Conservation (phyloP, 441 rosid species). For the Adansonia grandidieri region DNA sequence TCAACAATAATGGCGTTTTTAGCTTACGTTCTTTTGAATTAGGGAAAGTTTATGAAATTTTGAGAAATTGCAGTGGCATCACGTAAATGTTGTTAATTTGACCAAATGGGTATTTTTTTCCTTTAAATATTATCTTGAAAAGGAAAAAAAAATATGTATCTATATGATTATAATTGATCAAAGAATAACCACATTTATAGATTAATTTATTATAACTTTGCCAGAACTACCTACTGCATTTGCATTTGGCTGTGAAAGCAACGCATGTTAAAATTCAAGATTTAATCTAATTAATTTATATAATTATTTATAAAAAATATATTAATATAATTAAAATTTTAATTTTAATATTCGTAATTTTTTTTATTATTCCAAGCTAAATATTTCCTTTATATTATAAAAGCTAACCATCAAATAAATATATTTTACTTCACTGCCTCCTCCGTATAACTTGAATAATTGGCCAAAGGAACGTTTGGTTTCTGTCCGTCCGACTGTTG, state of each 20-base stretch:
- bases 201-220: not conserved
- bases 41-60: not conserved
- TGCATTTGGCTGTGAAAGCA: not conserved
- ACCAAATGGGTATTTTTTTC: not conserved
- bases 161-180: not conserved
- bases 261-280: not conserved
- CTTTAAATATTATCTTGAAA: not conserved
- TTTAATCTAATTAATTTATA: not conserved
- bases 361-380: too few relatives aligned
- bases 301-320: not conserved
- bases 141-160: not conserved
- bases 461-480: not conserved
- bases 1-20: not conserved
- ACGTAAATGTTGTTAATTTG: not conserved
- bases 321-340: too few relatives aligned
- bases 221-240: not conserved
- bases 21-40: not conserved
- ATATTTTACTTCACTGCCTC: not conserved
- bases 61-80: not conserved
- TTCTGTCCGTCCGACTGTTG: not conserved
- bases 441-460: not conserved
- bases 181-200: not conserved
- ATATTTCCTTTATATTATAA: too few relatives aligned
- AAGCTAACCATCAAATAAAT: not conserved
- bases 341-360: not conserved